Conservation (phyloP, 208 protist genomes). For the Crithidia sp. region DNA sequence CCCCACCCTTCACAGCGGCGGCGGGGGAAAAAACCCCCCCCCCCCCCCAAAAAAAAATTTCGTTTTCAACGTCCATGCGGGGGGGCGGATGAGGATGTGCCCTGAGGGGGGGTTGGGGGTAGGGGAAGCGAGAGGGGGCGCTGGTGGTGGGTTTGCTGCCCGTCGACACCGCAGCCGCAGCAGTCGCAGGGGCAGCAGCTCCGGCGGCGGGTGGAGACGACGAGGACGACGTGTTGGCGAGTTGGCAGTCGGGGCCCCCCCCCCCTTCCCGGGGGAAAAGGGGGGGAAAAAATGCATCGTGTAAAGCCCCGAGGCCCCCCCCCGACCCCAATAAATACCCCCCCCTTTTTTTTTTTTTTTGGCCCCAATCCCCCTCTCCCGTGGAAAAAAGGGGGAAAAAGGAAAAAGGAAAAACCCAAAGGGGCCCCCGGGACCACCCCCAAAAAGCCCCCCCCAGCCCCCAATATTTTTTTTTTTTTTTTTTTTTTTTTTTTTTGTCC, state of each 20-base stretch:
- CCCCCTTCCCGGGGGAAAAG: conserved; percentile 45
- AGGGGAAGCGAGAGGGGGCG: too few relatives aligned
- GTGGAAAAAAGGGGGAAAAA: too few relatives aligned
- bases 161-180: background rate
- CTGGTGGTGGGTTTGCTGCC: conserved; percentile 22
- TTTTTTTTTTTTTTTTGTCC: background rate
- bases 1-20: too few relatives aligned
- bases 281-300: conserved; percentile 86
- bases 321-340: too few relatives aligned
- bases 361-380: too few relatives aligned
- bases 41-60: too few relatives aligned
- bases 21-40: too few relatives aligned
- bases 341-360: too few relatives aligned
- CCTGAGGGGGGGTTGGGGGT: too few relatives aligned
- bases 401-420: too few relatives aligned
- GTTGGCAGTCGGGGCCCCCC: conserved; percentile 4
- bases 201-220: conserved; percentile 10
- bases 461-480: background rate
- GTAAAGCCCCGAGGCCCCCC: conserved; percentile 83
- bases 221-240: conserved; percentile 22
- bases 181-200: background rate
- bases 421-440: too few relatives aligned
- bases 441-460: too few relatives aligned
- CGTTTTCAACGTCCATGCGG: conserved; percentile 80
- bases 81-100: conserved; percentile 85